Percentiles rank a stretch among this genome's conserved stretches.
These are phyloP conservation scores for Kodamaea suecica DNA, from an alignment of 1,139 yeast genomes.

Conservation along the genomic window DNA sequence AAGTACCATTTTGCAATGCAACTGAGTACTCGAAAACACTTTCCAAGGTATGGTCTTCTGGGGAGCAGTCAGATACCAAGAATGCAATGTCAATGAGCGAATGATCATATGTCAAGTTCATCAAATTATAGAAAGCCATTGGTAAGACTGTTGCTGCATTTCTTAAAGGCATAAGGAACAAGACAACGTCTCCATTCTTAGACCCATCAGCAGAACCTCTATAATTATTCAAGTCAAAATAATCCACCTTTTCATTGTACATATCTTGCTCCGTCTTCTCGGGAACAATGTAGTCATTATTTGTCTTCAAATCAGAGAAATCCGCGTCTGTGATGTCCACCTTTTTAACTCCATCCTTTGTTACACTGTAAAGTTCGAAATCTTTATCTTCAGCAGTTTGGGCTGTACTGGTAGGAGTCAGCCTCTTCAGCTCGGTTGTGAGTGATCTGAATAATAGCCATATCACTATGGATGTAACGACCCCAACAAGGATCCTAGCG, in stretches of 20 bases:
- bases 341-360: conserved; percentile 34
- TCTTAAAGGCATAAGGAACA: conserved; percentile 73
- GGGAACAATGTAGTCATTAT: conserved; percentile 3
- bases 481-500: conserved; percentile 7
- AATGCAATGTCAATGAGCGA: conserved; percentile 78
- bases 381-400: conserved; percentile 10
- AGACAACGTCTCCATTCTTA: conserved; percentile 59
- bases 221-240: conserved; percentile 59
- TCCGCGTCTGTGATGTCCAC: conserved; percentile 10
- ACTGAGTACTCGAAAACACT: conserved; percentile 62
- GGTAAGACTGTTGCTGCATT: conserved; percentile 81
- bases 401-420: neutral
- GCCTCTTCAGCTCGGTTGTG: neutral
- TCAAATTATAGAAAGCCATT: conserved; percentile 77
- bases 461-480: conserved; percentile 8
- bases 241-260: conserved; percentile 44
- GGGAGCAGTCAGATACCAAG: conserved; percentile 79
- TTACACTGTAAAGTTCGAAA: conserved; percentile 33
- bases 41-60: conserved; percentile 69
- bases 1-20: conserved; percentile 68
- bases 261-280: conserved; percentile 17
- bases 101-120: conserved; percentile 85
- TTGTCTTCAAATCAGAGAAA: conserved; percentile 7
- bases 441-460: conserved; percentile 9
- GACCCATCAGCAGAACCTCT: conserved; percentile 55